A percentile compares a stretch with the other conserved stretches of the same genome.
Conservation (phyloP, 2,329 filamentous ascomycete genomes). For the Achaetomium macrosporum region DNA sequence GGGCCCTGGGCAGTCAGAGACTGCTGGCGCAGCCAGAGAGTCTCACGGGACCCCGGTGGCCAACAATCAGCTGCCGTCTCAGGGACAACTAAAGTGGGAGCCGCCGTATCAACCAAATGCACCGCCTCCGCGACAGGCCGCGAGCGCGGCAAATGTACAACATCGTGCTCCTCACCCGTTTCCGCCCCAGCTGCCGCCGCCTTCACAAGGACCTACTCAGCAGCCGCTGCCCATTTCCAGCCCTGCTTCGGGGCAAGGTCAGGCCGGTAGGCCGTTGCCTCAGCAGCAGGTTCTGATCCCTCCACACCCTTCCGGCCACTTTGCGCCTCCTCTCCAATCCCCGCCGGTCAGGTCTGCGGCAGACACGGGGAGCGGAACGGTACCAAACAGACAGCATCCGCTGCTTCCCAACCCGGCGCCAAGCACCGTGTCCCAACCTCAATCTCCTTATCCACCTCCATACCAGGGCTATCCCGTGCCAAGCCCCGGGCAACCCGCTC, state of each 20-base stretch:
- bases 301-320: conserved; percentile 29
- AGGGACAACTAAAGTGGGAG: conserved; percentile 37
- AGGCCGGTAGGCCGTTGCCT: conserved; percentile 11
- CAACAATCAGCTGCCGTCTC: conserved; percentile 26
- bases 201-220: conserved; percentile 11
- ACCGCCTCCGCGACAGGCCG: conserved; percentile 1
- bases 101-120: conserved; percentile 34
- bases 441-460: conserved; percentile 12
- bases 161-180: conserved; percentile 4
- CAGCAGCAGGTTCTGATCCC: conserved; percentile 19
- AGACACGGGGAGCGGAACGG: conserved; percentile 9
- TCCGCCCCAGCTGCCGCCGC: conserved; percentile 1
- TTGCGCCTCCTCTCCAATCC: conserved; percentile 33
- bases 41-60: conserved; percentile 21
- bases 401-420: conserved; percentile 1
- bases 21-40: conserved; percentile 28
- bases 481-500: conserved; percentile 17
- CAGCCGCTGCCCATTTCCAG: conserved; percentile 8
- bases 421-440: conserved; percentile 2
- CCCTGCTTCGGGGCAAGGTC: conserved; percentile 18
- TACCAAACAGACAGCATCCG: conserved; percentile 2
- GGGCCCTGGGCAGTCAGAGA: conserved; percentile 31
- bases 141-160: not conserved
- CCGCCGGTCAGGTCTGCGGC: conserved; percentile 24
- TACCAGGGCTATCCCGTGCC: conserved; percentile 9